Conservation (phyloP, 2,329 filamentous ascomycete genomes). For the Claviceps spartinae region DNA sequence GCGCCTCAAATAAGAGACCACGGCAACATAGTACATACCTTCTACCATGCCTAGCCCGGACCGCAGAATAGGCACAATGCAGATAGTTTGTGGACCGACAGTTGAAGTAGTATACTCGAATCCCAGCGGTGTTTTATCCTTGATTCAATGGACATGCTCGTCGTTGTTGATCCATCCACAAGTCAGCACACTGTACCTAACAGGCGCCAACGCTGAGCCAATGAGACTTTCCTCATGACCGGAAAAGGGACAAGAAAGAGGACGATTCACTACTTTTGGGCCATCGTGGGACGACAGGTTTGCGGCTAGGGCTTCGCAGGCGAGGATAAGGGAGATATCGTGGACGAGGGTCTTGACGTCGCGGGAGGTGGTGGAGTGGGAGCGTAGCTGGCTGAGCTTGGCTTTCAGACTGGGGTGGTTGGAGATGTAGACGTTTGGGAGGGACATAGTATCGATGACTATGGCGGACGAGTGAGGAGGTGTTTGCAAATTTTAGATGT, state of each 20-base stretch:
- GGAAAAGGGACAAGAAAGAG: background rate
- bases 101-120: constrained; percentile 56
- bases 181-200: background rate
- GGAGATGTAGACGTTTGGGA: constrained; percentile 62
- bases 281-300: constrained; percentile 43
- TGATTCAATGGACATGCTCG: background rate
- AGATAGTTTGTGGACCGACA: constrained; percentile 53
- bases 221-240: too few relatives aligned
- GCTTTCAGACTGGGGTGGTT: constrained; percentile 72
- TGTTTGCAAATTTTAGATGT: too few relatives aligned
- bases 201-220: background rate
- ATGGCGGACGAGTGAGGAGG: too few relatives aligned
- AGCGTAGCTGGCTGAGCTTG: constrained; percentile 84
- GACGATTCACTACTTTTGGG: constrained; percentile 43
- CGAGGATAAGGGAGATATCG: constrained; percentile 74
- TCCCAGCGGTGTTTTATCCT: constrained; percentile 70
- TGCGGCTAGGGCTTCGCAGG: constrained; percentile 62
- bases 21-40: constrained; percentile 28
- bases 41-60: constrained; percentile 88
- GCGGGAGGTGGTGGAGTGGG: constrained; percentile 50
- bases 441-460: constrained; percentile 16
- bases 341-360: constrained; percentile 74
- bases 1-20: background rate
- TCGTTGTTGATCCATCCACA: background rate
- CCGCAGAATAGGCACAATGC: constrained; percentile 81